A percentile compares a stretch with the other conserved stretches of the same genome.
Conservation (phyloP, 768 basidiomycete species). For the Termitomyces bulborhizus region DNA sequence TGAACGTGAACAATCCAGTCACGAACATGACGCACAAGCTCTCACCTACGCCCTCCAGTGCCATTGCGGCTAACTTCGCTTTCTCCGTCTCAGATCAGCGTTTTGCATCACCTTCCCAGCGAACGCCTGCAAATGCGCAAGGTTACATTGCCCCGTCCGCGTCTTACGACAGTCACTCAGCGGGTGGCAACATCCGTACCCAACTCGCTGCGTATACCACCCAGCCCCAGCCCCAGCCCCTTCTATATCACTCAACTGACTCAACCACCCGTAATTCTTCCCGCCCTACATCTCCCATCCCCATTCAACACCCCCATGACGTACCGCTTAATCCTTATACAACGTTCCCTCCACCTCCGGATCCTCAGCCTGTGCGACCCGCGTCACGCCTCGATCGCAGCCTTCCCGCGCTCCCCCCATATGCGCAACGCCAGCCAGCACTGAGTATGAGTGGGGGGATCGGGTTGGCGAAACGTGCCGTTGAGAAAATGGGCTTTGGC, state of each 20-base stretch:
- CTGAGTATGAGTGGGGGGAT: slow-evolving; percentile 67
- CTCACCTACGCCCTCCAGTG: slow-evolving; percentile 20
- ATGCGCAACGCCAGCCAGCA: slow-evolving; percentile 45
- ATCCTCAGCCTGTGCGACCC: slow-evolving; percentile 6
- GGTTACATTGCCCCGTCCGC: slow-evolving; percentile 36
- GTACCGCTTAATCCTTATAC: slow-evolving; percentile 11
- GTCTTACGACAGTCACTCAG: slow-evolving; percentile 22
- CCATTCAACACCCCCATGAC: slow-evolving; percentile 4
- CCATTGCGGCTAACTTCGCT: slow-evolving; percentile 26
- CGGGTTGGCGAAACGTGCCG: slow-evolving; percentile 70
- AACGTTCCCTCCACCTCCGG: slow-evolving; percentile 8
- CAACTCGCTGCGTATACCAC: slow-evolving; percentile 31
- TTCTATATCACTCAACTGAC: slow-evolving; percentile 27
- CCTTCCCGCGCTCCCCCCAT: slow-evolving; percentile 15
- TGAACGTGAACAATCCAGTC: slow-evolving; percentile 37
- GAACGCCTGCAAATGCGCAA: slow-evolving; percentile 27
- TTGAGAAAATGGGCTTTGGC: slow-evolving; percentile 58
- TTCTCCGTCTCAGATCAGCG: slow-evolving; percentile 28
- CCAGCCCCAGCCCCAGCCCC: slow-evolving; percentile 3
- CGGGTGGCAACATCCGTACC: slow-evolving; percentile 38
- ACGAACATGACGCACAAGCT: slow-evolving; percentile 17
- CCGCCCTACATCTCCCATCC: slow-evolving; percentile 11
- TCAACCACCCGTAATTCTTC: slow-evolving; percentile 16
- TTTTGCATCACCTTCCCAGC: slow-evolving; percentile 30
- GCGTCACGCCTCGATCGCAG: slow-evolving; percentile 14